Evolutionary conservation across 2,329 filamentous ascomycete genomes (phyloP).

Genomic region (Talaromyces marneffei): DNA sequence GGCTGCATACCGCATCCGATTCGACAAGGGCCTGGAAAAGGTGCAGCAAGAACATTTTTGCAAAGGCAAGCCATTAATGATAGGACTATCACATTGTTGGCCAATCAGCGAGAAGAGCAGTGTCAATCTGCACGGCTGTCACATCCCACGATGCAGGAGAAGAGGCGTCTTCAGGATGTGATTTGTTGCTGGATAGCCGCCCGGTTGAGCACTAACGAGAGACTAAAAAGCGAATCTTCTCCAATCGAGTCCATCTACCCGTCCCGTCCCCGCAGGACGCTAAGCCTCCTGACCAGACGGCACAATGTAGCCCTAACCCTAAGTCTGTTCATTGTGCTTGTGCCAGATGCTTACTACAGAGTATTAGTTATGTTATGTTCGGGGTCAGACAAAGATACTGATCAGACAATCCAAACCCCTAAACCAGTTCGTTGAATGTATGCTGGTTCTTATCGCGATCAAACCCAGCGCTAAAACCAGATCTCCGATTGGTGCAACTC

Average conservation of each 20-base stretch:
- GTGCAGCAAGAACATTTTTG: neutral
- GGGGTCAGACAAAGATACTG: neutral
- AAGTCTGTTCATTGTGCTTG: neutral
- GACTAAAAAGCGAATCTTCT: neutral
- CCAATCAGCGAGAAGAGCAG: conserved; percentile 7
- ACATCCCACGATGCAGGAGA: conserved; percentile 11
- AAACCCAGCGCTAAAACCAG: neutral
- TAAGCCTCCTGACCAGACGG: neutral
- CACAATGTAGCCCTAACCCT: neutral
- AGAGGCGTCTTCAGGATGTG: neutral
- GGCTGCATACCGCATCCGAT: conserved; percentile 3
- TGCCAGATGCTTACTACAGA: too few species aligned
- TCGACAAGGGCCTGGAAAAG: conserved; percentile 3
- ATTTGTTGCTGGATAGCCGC: conserved; percentile 12
- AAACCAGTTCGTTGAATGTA: neutral
- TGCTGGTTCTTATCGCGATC: neutral
- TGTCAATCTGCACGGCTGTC: conserved; percentile 13
- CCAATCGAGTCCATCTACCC: neutral
- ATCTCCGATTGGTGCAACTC: neutral
- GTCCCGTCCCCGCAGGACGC: conserved; percentile 2
- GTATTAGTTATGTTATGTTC: too few species aligned
- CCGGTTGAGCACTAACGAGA: conserved; percentile 7
- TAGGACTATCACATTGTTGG: conserved; percentile 2
- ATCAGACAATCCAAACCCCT: neutral
- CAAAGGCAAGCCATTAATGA: neutral